These are phyloP conservation scores for Phanerochaete carnosa DNA, from an alignment of 768 basidiomycete species.

Conservation along the genomic window DNA sequence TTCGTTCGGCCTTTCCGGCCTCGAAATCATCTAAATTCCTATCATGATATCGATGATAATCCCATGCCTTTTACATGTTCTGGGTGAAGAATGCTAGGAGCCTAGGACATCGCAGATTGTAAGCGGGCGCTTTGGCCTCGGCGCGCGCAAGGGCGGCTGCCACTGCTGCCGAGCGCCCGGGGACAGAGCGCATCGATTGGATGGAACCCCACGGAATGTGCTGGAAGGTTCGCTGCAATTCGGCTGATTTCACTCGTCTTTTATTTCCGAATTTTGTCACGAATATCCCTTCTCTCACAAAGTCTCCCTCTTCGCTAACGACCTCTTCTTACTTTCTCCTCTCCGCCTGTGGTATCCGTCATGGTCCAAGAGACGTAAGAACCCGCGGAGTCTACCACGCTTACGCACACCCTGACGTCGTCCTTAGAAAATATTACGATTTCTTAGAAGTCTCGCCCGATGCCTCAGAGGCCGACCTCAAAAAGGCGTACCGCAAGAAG, in stretches of 20 bases:
- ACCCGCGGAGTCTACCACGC: constrained; percentile 5
- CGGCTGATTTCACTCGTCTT: not conserved
- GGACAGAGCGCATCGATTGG: not conserved
- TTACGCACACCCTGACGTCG: constrained; percentile 1
- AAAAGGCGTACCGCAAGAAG: constrained; percentile 97
- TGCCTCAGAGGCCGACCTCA: constrained; percentile 82
- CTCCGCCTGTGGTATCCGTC: constrained; percentile 1
- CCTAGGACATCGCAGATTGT: no score
- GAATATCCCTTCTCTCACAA: not conserved
- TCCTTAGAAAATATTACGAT: constrained; percentile 82
- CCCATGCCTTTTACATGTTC: no score
- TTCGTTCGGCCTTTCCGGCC: no score
- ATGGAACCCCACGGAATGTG: not conserved
- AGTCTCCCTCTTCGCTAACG: no score
- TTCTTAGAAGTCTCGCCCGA: constrained; percentile 80
- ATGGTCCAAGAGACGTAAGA: constrained; percentile 78
- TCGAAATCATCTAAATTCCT: no score
- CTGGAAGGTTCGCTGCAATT: not conserved
- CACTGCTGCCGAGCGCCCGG: not conserved
- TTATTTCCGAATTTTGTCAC: not conserved
- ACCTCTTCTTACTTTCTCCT: not conserved
- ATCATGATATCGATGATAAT: no score
- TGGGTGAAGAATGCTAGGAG: no score
- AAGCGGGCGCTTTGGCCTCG: not conserved
- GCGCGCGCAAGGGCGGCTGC: not conserved